phyloP scores from a whole-genome alignment of 176 grass and related monocot species.

The Otatea glauca region DNA sequence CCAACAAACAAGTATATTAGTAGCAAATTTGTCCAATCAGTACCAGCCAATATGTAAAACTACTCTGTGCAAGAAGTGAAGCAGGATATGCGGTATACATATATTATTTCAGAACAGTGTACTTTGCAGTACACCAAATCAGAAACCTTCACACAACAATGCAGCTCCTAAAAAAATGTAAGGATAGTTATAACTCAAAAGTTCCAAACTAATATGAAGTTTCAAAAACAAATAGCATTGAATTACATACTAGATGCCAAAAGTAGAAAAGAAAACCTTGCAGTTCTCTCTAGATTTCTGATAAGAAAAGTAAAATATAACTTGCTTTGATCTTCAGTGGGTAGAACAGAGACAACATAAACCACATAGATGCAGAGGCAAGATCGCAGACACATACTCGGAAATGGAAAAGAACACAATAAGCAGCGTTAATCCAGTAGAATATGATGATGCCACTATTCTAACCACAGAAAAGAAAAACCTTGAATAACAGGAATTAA shows the following conservation, averaged over 20 bases:
- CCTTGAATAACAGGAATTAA: not conserved
- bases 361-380: conserved; percentile 7
- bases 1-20: conserved; percentile 13
- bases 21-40: conserved; percentile 5
- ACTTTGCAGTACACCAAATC: not conserved
- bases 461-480: conserved; percentile 25
- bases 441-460: conserved; percentile 21
- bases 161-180: conserved; percentile 2
- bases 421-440: not conserved
- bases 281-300: conserved; percentile 19
- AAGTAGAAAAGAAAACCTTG: conserved; percentile 30
- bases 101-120: conserved; percentile 27
- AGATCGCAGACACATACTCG: not conserved
- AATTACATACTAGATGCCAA: conserved; percentile 16
- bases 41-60: conserved; percentile 25
- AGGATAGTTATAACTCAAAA: conserved; percentile 16
- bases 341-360: conserved; percentile 8
- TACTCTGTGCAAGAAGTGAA: conserved; percentile 25
- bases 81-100: not conserved
- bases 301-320: conserved; percentile 26
- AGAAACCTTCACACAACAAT: conserved; percentile 30
- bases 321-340: conserved; percentile 16
- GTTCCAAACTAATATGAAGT: not conserved
- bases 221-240: conserved; percentile 15
- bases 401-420: not conserved